Evolutionary conservation across 2,329 filamentous ascomycete genomes (phyloP).

Genomic region (Lachnellula suecica): DNA sequence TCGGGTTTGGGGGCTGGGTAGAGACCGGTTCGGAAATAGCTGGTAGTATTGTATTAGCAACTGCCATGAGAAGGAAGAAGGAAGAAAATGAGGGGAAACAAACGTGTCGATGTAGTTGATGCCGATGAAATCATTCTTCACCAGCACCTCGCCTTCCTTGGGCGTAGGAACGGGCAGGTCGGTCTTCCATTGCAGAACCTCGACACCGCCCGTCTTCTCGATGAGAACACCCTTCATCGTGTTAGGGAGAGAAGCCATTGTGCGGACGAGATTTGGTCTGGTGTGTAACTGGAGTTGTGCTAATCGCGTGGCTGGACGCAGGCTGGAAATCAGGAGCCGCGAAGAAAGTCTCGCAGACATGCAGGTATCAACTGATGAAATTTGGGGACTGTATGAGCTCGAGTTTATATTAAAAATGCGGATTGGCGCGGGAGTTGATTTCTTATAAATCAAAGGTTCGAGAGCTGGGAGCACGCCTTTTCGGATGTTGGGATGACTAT

Average conservation of each 20-base stretch:
- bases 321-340: no score
- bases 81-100: slow-evolving; percentile 16
- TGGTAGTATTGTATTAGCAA: slow-evolving; percentile 26
- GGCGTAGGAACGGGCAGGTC: slow-evolving; percentile 70
- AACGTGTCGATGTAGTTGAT: slow-evolving; percentile 88
- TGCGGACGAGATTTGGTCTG: no score
- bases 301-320: no score
- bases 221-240: slow-evolving; percentile 66
- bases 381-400: no score
- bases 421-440: no score
- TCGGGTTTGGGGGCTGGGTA: slow-evolving; percentile 73
- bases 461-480: no score
- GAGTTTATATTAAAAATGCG: no score
- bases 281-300: no score
- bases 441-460: no score
- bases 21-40: slow-evolving; percentile 85
- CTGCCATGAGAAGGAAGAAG: not conserved
- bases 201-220: slow-evolving; percentile 68
- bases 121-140: slow-evolving; percentile 78
- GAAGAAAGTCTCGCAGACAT: no score
- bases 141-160: slow-evolving; percentile 69
- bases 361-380: no score
- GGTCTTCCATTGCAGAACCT: slow-evolving; percentile 69
- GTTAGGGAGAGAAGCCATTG: slow-evolving; percentile 11
- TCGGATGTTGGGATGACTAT: no score